Base-by-base conservation (phyloP, 2,329 filamentous ascomycete genomes). In the Drechslerella dactyloides region DNA sequence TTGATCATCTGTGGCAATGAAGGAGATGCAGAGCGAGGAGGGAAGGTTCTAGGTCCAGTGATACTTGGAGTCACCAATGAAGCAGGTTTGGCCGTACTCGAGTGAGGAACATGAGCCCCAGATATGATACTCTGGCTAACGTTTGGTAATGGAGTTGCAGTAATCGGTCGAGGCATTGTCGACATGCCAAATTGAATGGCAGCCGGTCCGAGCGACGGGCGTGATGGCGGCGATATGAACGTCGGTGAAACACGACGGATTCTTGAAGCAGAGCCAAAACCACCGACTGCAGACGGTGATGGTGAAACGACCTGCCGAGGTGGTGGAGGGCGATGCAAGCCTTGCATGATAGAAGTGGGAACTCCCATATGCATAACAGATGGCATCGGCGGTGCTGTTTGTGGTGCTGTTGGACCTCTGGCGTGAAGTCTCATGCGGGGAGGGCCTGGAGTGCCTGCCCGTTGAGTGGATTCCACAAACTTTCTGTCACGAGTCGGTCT, bases 301-400 rank as follows among this genome's bases (percentile, higher is more conserved):
- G 17, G 8, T 10, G 44, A 3, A 19, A 2, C 17, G n/a, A 4
- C 5, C 17, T 8, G 19, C 19, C 8, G 44, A 15, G 11, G 37
- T 13, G 33, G 19, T 7, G 17, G 44, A 17, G 7, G 23, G 53
- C 30, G 52, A 11, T 58, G 37, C 2, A 13, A 3, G 15, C 3
- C 37, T 19, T 24, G 61, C 27, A n/a, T 10, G 8, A 7, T n/a
- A 40, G 5, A 17, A 42, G 37, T 13, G 3, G 3, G 27, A 42
- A 13, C 15, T 42, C 13, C 17, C 11, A 24, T 11, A 55, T 70
- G 63, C 1, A 7, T 30, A 4, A 55, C n/a, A 6, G 46, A 23
- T 19, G 35, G 13, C 11, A 13, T 23, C 27, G 65, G 58, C 23
- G 65, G 65, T 30, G 58, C 65, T 1, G 65, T 62, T n/a, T 60